Evolutionary conservation across 2,329 filamentous ascomycete genomes (phyloP), one percentile per base, ranked within the genome.

Genomic region (Colletotrichum gigasporum): DNA sequence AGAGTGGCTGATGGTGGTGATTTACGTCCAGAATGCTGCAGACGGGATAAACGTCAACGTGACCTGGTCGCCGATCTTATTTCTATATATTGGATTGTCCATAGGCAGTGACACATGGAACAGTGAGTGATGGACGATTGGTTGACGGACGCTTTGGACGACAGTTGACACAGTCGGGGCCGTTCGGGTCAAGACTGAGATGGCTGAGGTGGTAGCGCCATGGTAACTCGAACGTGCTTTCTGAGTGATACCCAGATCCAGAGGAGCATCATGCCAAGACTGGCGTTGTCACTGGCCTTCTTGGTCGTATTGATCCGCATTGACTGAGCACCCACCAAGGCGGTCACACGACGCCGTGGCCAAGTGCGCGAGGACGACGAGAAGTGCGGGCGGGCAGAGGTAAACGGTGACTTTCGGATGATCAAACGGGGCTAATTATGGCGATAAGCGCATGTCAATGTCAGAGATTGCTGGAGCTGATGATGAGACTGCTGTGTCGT

Each of bases 251-350:
- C n/a, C n/a, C n/a, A n/a, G n/a, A n/a, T n/a, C n/a, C n/a, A n/a
- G n/a, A n/a, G n/a, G n/a, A n/a, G n/a, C n/a, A n/a, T n/a, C n/a
- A n/a, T n/a, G n/a, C n/a, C n/a, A n/a, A n/a, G n/a, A n/a, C n/a
- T n/a, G n/a, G n/a, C n/a, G n/a, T n/a, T n/a, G n/a, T n/a, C n/a
- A n/a, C n/a, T n/a, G n/a, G n/a, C n/a, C n/a, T n/a, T n/a, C n/a
- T n/a, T n/a, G n/a, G n/a, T n/a, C n/a, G n/a, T n/a, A n/a, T n/a
- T n/a, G n/a, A n/a, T n/a, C 48, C 48, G 57, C 57, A 55, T 61
- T 61, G 50, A 61, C 37, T n/a, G 30, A 45, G 57, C 48, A 61
- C 48, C 57, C 39, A 61, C 39, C 16, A 47, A 37, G 50, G 57
- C 57, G 45, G 60, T 53, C 45, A 52, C 60, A 59, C 54, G 60